Percentiles rank a stretch among this genome's conserved stretches.
These are phyloP conservation scores for Vanderwaltozyma polyspora DNA, from an alignment of 805 yeast species.

Conservation along the genomic window DNA sequence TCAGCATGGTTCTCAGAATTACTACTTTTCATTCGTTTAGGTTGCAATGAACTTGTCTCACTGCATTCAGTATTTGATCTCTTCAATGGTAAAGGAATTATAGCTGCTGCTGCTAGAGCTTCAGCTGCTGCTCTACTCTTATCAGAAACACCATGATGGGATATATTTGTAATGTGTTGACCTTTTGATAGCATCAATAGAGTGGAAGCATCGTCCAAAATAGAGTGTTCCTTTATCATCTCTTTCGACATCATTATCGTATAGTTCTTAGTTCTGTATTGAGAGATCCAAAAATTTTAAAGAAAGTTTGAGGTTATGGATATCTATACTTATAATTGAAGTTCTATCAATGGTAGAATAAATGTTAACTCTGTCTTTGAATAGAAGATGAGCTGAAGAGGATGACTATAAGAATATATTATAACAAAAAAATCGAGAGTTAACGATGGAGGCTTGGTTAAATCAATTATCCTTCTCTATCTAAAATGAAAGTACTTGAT, in stretches of 20 bases:
- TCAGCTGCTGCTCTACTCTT: slow-evolving; percentile 72
- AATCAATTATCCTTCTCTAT: too few relatives aligned
- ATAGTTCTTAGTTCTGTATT: too few relatives aligned
- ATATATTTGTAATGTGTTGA: background rate
- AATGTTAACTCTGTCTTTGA: too few relatives aligned
- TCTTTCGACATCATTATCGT: slow-evolving; percentile 1
- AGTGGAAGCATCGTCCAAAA: slow-evolving; percentile 51
- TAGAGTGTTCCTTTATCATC: slow-evolving; percentile 14
- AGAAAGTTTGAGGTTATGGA: too few relatives aligned
- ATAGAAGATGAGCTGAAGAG: too few relatives aligned
- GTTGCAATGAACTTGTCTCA: background rate
- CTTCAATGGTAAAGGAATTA: slow-evolving; percentile 50
- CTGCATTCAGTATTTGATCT: background rate
- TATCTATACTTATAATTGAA: too few relatives aligned
- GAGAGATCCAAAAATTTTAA: too few relatives aligned
- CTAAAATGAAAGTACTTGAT: too few relatives aligned
- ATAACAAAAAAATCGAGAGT: too few relatives aligned
- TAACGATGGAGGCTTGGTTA: too few relatives aligned
- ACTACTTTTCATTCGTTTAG: slow-evolving; percentile 1
- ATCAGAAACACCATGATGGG: slow-evolving; percentile 2
- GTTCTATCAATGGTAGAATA: too few relatives aligned
- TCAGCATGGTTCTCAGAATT: background rate
- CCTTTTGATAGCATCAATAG: slow-evolving; percentile 49
- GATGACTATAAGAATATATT: too few relatives aligned
- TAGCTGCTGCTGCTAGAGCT: slow-evolving; percentile 74